phyloP scores from a whole-genome alignment of 768 basidiomycete species.

The Leucosporidium scottii region DNA sequence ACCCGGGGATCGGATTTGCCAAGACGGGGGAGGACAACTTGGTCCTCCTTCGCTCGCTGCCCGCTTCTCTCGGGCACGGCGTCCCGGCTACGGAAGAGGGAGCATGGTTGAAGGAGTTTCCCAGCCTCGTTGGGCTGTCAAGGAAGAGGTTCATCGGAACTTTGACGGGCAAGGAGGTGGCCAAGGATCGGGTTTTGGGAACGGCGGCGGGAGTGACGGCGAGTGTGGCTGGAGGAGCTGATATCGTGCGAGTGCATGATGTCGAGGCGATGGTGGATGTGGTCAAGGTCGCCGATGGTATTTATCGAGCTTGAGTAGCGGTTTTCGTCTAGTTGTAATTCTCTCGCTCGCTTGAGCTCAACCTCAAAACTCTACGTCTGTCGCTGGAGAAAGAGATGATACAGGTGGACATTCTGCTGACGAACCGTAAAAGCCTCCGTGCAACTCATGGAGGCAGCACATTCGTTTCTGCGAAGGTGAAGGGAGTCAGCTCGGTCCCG shows the following conservation, averaged over 20 bases:
- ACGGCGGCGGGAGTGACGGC: conserved; percentile 71
- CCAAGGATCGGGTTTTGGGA: conserved; percentile 65
- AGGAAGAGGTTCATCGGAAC: conserved; percentile 76
- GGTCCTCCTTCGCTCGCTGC: conserved; percentile 54
- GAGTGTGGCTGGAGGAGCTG: conserved; percentile 64
- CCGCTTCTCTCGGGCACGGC: conserved; percentile 41
- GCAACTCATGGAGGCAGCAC: too few species aligned
- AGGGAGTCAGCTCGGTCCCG: too few species aligned
- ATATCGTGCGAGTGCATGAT: conserved; percentile 77
- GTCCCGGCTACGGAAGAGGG: conserved; percentile 45
- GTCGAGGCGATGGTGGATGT: conserved; percentile 66
- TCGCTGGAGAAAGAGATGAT: too few species aligned
- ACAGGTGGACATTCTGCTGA: too few species aligned
- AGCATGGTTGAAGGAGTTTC: conserved; percentile 43
- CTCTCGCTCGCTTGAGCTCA: too few species aligned
- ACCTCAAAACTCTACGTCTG: too few species aligned
- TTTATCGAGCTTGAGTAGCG: conserved; percentile 42
- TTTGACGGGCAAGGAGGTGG: conserved; percentile 54
- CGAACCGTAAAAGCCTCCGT: too few species aligned
- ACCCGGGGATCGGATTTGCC: conserved; percentile 93
- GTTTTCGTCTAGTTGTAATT: too few species aligned
- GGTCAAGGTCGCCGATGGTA: conserved; percentile 56
- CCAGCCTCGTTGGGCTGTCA: conserved; percentile 64
- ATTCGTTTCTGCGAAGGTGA: too few species aligned
- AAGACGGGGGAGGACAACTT: conserved; percentile 72